Evolutionary conservation across 805 yeast species (phyloP).

Genomic region (Ogataea angusta): DNA sequence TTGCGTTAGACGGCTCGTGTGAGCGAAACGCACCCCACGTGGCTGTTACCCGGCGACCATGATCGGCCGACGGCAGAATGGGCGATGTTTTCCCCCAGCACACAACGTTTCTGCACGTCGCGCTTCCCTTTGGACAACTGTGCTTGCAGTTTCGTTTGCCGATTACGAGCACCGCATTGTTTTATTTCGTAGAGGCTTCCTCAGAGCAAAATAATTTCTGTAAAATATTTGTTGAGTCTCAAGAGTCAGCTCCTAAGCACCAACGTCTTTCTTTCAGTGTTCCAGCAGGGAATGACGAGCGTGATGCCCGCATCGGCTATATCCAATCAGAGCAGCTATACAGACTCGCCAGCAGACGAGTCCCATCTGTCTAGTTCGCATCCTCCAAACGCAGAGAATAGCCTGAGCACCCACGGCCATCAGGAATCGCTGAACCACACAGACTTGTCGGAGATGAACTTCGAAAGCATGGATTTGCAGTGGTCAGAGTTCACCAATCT

Average conservation of each 20-base stretch:
- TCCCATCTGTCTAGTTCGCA: not conserved
- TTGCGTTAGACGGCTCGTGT: conserved; percentile 7
- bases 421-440: not conserved
- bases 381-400: not conserved
- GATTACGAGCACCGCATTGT: not conserved
- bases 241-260: not conserved
- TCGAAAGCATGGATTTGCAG: conserved; percentile 24
- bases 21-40: conserved; percentile 10
- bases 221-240: not conserved
- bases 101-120: not conserved
- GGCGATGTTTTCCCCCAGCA: not conserved
- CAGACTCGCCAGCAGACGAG: conserved; percentile 1
- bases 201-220: not conserved
- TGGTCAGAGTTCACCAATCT: conserved; percentile 25
- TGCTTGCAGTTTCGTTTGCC: not conserved
- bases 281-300: conserved; percentile 8
- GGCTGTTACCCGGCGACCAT: conserved; percentile 10
- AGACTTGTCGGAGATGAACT: conserved; percentile 12
- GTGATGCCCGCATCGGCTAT: not conserved
- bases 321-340: not conserved
- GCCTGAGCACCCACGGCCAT: not conserved
- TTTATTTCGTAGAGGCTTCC: not conserved
- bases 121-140: not conserved
- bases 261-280: conserved; percentile 2
- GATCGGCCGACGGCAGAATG: not conserved